Evolutionary conservation across 2,329 filamentous ascomycete species (phyloP).

Genomic region (Aspergillus sp.): DNA sequence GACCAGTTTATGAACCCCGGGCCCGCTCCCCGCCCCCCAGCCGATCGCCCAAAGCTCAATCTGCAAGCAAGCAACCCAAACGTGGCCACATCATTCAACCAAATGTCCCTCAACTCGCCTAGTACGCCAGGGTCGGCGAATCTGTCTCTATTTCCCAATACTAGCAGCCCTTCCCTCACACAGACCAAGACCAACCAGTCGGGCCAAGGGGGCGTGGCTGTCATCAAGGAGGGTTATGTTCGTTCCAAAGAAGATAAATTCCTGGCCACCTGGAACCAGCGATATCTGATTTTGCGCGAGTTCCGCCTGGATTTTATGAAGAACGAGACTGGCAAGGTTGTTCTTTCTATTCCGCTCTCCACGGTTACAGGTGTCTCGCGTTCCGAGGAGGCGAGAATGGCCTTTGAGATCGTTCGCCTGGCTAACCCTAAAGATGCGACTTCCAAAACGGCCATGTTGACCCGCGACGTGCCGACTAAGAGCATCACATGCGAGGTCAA

Average conservation of each 20-base stretch:
- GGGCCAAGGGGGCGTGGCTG: constrained; percentile 62
- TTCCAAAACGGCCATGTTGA: constrained; percentile 64
- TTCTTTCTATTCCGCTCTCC: constrained; percentile 77
- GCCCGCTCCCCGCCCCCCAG: constrained; percentile 85
- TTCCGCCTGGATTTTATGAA: constrained; percentile 94
- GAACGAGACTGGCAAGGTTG: constrained; percentile 78
- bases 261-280: constrained; percentile 82
- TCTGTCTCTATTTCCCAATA: constrained; percentile 61
- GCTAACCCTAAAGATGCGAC: constrained; percentile 56
- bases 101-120: constrained; percentile 66
- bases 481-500: constrained; percentile 91
- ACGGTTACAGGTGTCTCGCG: constrained; percentile 87
- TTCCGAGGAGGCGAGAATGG: constrained; percentile 84
- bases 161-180: constrained; percentile 66
- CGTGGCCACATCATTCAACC: constrained; percentile 62
- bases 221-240: constrained; percentile 63
- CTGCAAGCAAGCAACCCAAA: constrained; percentile 67
- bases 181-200: constrained; percentile 55
- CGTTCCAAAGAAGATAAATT: constrained; percentile 72
- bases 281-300: constrained; percentile 86
- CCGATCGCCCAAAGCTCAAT: constrained; percentile 74
- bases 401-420: constrained; percentile 85
- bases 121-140: constrained; percentile 51
- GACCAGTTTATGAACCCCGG: constrained; percentile 93
- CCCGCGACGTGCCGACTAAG: constrained; percentile 74